A percentile compares a stretch with the other conserved stretches of the same genome.
Conservation (phyloP, 805 yeast species). For the Ogataea trehaloabstinens region DNA sequence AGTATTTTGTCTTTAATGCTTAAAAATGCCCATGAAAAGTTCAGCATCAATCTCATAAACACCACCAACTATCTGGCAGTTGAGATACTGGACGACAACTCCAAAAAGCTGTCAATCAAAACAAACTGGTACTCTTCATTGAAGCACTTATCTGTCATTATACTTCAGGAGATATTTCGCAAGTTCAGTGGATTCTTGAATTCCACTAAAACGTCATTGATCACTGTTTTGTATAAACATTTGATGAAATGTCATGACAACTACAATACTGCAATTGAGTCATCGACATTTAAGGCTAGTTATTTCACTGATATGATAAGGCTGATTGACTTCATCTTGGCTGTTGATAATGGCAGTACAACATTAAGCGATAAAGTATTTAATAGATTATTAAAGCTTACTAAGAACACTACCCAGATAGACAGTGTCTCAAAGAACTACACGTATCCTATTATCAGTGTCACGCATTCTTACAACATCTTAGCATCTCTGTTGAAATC, state of each 20-base stretch:
- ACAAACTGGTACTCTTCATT: constrained; percentile 31
- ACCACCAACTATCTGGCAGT: constrained; percentile 21
- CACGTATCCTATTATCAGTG: constrained; percentile 30
- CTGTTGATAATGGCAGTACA: constrained; percentile 27
- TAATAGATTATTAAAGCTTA: constrained; percentile 29
- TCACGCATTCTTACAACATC: constrained; percentile 29
- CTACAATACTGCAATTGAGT: constrained; percentile 31
- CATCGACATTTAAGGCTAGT: constrained; percentile 29
- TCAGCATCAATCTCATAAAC: constrained; percentile 31
- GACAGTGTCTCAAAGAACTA: constrained; percentile 15
- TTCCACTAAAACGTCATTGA: constrained; percentile 26
- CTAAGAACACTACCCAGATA: constrained; percentile 24
- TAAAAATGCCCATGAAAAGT: constrained; percentile 31
- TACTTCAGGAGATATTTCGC: constrained; percentile 29
- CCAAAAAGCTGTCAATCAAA: constrained; percentile 31
- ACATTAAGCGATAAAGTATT: constrained; percentile 30
- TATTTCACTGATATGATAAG: constrained; percentile 31
- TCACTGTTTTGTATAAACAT: constrained; percentile 31
- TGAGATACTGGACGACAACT: constrained; percentile 17
- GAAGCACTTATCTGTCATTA: constrained; percentile 30
- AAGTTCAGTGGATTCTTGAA: constrained; percentile 36
- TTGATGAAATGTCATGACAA: constrained; percentile 33
- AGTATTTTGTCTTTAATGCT: constrained; percentile 26
- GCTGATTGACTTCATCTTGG: constrained; percentile 29
- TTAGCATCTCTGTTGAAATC: constrained; percentile 30